Base-by-base conservation (phyloP, 2,329 filamentous ascomycete species). In the Colletotrichum sp. region DNA sequence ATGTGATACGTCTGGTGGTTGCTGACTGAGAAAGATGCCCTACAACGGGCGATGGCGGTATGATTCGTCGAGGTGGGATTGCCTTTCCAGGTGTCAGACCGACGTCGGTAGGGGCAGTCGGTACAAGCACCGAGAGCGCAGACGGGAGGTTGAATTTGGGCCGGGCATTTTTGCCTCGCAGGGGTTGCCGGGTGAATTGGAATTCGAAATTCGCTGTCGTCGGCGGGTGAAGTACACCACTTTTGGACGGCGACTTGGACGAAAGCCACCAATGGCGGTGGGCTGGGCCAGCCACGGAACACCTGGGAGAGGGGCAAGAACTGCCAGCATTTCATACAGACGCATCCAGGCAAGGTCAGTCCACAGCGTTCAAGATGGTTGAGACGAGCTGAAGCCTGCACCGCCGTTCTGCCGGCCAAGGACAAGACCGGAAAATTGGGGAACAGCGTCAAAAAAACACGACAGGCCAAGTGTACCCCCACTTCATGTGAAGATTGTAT, bases 401-500 rank as follows among this genome's bases (percentile, higher is more conserved):
- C 36, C 19, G 39, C 66, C 69, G 62, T 61, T n/a, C 19, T 16
- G 64, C n/a, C 44, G 68, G 59, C 70, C 55, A 52, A 69, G 61
- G 57, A 63, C 70, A 59, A 73, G 59, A 49, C 27, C 70, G 44
- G 32, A 73, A 73, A 76, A 69, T 22, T 65, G 74, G 74, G 66
- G 74, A 76, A 64, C 44, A 52, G 44, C n/a, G 44, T 44, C 34
- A 34, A 69, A n/a, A 64, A 65, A 52, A 22, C 44, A 52, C 44
- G 44, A 52, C 44, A 52, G 44, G n/a, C 44, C 44, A 59, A 65
- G 15, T 65, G 59, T 55, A 57, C 57, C 70, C 73, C 74, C 74
- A 76, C 74, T 76, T 44, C 74, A 76, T 74, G 49, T 76, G 74
- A 76, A 69, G 65, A 39, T 30, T 65, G 74, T 72, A 65, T 69